Evolutionary conservation across 1,139 yeast species (phyloP).

Genomic region (Debaryomycetaceae sp.): DNA sequence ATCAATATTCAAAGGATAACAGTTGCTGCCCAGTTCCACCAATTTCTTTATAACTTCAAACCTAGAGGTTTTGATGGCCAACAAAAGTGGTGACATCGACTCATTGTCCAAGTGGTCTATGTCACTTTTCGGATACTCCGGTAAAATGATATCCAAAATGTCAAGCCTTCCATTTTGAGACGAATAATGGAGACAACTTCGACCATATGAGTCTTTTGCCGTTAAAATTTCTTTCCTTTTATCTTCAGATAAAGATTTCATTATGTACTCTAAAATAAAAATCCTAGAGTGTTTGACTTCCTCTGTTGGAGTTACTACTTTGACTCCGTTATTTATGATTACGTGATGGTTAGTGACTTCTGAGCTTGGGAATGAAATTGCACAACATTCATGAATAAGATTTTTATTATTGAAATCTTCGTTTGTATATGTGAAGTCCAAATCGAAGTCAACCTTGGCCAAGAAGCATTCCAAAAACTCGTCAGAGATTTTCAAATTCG

Average conservation of each 20-base stretch:
- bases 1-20: slow-evolving; percentile 52
- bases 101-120: slow-evolving; percentile 63
- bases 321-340: slow-evolving; percentile 44
- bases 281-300: slow-evolving; percentile 40
- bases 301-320: slow-evolving; percentile 40
- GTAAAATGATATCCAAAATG: slow-evolving; percentile 44
- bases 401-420: slow-evolving; percentile 43
- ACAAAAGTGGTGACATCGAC: slow-evolving; percentile 75
- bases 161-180: slow-evolving; percentile 65
- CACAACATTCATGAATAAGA: slow-evolving; percentile 45
- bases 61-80: slow-evolving; percentile 73
- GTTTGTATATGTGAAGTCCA: slow-evolving; percentile 37
- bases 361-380: slow-evolving; percentile 34
- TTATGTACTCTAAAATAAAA: slow-evolving; percentile 34
- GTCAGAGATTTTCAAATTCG: slow-evolving; percentile 51
- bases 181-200: slow-evolving; percentile 87
- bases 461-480: slow-evolving; percentile 45
- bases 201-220: slow-evolving; percentile 63
- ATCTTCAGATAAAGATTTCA: slow-evolving; percentile 20
- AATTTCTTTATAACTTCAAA: slow-evolving; percentile 47
- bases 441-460: slow-evolving; percentile 37
- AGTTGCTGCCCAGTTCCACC: slow-evolving; percentile 49
- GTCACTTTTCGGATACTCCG: slow-evolving; percentile 32
- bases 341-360: slow-evolving; percentile 32
- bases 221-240: slow-evolving; percentile 26